Evolutionary conservation across 2,329 filamentous ascomycete species (phyloP), one percentile per base, ranked within the genome.

Genomic region (Trichoderma guizhouense): DNA sequence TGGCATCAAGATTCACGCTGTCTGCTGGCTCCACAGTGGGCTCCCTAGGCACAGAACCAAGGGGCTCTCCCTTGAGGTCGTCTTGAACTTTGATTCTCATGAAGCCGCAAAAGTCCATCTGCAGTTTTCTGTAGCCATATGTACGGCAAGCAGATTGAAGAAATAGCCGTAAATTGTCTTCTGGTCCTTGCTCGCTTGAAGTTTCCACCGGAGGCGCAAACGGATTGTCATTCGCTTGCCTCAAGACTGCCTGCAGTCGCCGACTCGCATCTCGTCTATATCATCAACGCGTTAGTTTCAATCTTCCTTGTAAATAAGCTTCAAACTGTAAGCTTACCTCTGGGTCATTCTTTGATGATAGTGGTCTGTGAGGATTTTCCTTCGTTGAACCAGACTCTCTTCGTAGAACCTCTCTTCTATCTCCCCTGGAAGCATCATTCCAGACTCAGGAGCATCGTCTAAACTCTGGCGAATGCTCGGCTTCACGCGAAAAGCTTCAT

Each of bases 111-210:
- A 74, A 68, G 8, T 78, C 74, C 5, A 79, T 39, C 3, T 77
- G 71, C 7, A 79, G 71, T 57, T 73, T 76, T 58, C 69, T 76
- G 65, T 74, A 76, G 14, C 78, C 78, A 51, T 74, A 72, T 30
- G 55, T 65, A 9, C 65, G 72, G 8, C 74, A 76, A 53, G 72
- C 69, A n/a, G 51, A 69, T 28, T 74, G 72, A 7, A 79, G 72
- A 60, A 55, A 74, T 2, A 67, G 55, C 21, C 72, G 51, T 51
- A 79, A 32, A 7, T 66, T 67, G 36, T 71, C 67, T 14, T 34
- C 15, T 34, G 26, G 30, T 9, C 34, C 34, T 26, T 30, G 43
- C 36, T 34, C 58, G 55, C n/a, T 36, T 14, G 24, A 53, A 39
- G 28, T 14, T 5, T 55, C 51, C n/a, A 21, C 53, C 5, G 34